These are phyloP conservation scores for Penicillium turbatum DNA, from an alignment of 495 filamentous ascomycete species.

Conservation along the genomic window DNA sequence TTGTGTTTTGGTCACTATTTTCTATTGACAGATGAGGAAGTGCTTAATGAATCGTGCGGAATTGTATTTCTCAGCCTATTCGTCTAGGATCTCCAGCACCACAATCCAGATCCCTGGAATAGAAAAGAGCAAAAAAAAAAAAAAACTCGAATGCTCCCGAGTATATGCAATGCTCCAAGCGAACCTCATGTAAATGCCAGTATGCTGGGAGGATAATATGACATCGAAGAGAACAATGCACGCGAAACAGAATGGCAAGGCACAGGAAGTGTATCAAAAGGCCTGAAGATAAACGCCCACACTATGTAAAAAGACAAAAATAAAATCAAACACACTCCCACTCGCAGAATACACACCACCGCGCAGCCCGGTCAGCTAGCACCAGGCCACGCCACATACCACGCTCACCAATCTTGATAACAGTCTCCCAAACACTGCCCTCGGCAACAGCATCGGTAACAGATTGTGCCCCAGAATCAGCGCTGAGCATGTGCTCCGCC, in stretches of 20 bases:
- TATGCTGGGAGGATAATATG: slow-evolving; percentile 14
- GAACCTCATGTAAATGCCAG: slow-evolving; percentile 29
- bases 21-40: too few relatives aligned
- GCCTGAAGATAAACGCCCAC: slow-evolving; percentile 1
- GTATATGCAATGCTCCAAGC: slow-evolving; percentile 29
- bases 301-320: background rate
- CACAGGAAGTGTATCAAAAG: slow-evolving; percentile 7
- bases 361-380: slow-evolving; percentile 86
- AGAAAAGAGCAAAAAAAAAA: background rate
- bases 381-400: slow-evolving; percentile 92
- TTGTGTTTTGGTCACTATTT: too few relatives aligned
- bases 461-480: slow-evolving; percentile 40
- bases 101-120: background rate
- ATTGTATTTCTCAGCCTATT: slow-evolving; percentile 11
- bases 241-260: slow-evolving; percentile 11
- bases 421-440: slow-evolving; percentile 91
- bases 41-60: too few relatives aligned
- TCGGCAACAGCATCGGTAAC: slow-evolving; percentile 57
- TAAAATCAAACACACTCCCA: slow-evolving; percentile 65
- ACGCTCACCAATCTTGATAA: slow-evolving; percentile 92
- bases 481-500: slow-evolving; percentile 61
- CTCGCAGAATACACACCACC: slow-evolving; percentile 98
- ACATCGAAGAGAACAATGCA: slow-evolving; percentile 8
- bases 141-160: slow-evolving; percentile 10
- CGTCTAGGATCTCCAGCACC: slow-evolving; percentile 14